Evolutionary conservation across 192 early-diverging fungal genomes (phyloP), one percentile per base, ranked within the genome.

Genomic region (Rhizophagus clarus): DNA sequence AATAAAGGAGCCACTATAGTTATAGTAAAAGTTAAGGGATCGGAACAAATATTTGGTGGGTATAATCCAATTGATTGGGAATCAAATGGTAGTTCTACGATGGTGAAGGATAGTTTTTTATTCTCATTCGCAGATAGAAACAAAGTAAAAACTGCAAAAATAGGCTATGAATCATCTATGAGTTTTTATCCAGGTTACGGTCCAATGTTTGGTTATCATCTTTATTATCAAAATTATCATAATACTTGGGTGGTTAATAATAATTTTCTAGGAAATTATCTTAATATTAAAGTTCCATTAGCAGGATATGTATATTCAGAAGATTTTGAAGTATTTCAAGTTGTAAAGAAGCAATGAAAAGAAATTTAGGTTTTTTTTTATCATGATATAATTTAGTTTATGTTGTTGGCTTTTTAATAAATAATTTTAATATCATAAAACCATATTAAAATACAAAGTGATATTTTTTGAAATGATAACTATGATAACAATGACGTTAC

Each of bases 41-140:
- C n/a, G 11, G 34, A n/a, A 42, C 31, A 45, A 42, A 72, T 72
- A 22, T 8, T 72, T n/a, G 70, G 70, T n/a, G 70, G 70, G 22
- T 72, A 47, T 72, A 72, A 72, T 72, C 71, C 71, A 24, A 7
- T 42, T 37, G 2, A 1, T 26, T 66, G 64, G 64, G 20, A 17
- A 5, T 56, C 49, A 56, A 3, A 1, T 20, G 14, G 15, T 4
- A 20, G 6, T 15, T 15, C 4, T 15, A 15, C 1, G 1, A 5
- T 4, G 12, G 22, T 4, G 12, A 17, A 2, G 4, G 17, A 20
- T 56, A 56, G 49, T 56, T 56, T 56, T 56, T 0, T 56, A 56
- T 56, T 56, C 4, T 56, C 15, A 56, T 56, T 56, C 4, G 22
- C 14, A 56, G 4, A 56, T 56, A 20, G 49, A 56, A 56, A 22